Base-by-base conservation (phyloP, 2,329 filamentous ascomycete species). In the Cladosporium cucumerinum region DNA sequence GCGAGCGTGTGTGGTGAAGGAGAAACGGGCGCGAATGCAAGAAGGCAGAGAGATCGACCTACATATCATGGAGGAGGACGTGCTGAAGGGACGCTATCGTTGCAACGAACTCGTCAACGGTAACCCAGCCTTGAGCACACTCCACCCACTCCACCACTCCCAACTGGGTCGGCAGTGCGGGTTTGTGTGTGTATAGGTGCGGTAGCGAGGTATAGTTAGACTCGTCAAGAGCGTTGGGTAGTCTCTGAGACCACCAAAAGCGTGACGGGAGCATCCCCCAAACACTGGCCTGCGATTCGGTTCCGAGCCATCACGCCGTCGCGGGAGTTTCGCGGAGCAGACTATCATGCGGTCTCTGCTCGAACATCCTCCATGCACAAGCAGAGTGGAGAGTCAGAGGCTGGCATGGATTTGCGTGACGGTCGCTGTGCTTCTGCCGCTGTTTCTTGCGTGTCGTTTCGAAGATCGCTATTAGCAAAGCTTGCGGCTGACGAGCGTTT, bases 381-480 rank as follows among this genome's bases (percentile, higher is more conserved):
- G 6, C 2, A 14, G 30, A 23, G 14, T 25, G 55, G 23, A 46
- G 36, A 58, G 55, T 39, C 55, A 46, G 32, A 46, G 55, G 55
- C 32, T 34, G 55, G 32, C 16, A 18, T 12, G 36, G 32, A 28
- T 28, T 52, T 52, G 7, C 23, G 26, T 25, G 48, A 25, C 5
- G 32, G 18, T 3, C 49, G 60, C 61, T 46, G 39, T 39, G 14
- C 39, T 58, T 58, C 30, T 25, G n/a, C 61, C 52, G 52, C 26
- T 14, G 36, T 23, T 28, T 57, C 16, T 58, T 64, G 61, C 61
- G 55, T 46, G 61, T 57, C 52, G 39, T 57, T 55, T 58, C 52
- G 52, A 64, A 57, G 52, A 57, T 64, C 61, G n/a, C 61, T 43
- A 64, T 64, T 58, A 48, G 32, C 60, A 55, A 54, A 51, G 30